Evolutionary conservation across 2,329 filamentous ascomycete genomes (phyloP), one percentile per base, ranked within the genome.

Genomic region (Apiospora kogelbergensis): DNA sequence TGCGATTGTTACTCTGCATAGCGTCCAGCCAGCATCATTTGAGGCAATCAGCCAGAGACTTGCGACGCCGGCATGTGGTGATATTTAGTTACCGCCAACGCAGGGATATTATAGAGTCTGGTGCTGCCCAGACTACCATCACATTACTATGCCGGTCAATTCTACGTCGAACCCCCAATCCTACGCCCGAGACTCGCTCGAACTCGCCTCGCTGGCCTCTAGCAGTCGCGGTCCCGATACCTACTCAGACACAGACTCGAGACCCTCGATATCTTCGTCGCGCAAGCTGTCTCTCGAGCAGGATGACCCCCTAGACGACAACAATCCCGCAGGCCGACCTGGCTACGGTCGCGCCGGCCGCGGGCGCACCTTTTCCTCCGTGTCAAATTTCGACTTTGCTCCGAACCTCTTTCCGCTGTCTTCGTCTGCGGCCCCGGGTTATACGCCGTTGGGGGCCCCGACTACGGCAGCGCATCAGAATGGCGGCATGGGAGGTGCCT

Each of bases 301-400:
- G 76, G 92, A 97, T 74, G 94, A 97, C 76, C 93, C 94, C 22
- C 85, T 97, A 69, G 88, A 90, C 78, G 84, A 85, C 53, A 85
- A 85, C 70, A 88, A 90, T 78, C 84, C 83, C 67, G 88, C 83
- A 40, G 80, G 79, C 20, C 79, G 74, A 65, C 76, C 67, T 17
- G 26, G 81, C 64, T 64, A 64, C 37, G 37, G 60, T 37, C 40
- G 37, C 26, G 9, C 63, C 11, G 37, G 81, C 40, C 85, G 85
- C 76, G 82, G 80, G 69, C 91, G 95, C 71, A 92, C 93, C 22
- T 97, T 95, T 81, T 98, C 95, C 13, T 89, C 97, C 63, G 94
- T 93, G 13, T 98, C 95, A 6, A 94, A 93, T 67, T 99, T 99
- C 81, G 95, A 98, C 82, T 98, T 98, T 79, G 91, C 93, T n/a